Evolutionary conservation across 2,329 filamentous ascomycete species (phyloP), one percentile per base, ranked within the genome.

Genomic region (Helotiales sp.): DNA sequence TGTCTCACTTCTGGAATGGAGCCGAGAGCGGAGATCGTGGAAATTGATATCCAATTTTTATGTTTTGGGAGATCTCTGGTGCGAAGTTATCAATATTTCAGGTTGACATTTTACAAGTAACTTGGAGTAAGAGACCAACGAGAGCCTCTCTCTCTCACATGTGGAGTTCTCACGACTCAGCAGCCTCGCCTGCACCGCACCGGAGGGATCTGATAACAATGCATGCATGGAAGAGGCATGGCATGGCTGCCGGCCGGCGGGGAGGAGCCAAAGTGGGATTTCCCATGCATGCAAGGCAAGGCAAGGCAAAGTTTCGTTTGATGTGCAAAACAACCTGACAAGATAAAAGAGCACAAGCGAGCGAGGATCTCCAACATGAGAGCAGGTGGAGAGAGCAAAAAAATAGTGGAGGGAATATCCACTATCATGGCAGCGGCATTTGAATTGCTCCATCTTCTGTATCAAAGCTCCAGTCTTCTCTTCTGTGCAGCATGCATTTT

Each of bases 161-260:
- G 57, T 60, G 57, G 57, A 45, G 37, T 47, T 6, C 2, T 37
- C 37, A 60, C 57, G 37, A 45, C 30, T 60, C 57, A 47, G 26
- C 37, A 60, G 8, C 22, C 57, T 45, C 34, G 34, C 55, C 55
- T 32, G 24, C 24, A 47, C 34, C 22, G 24, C 24, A 47, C 34
- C 22, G 24, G 34, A 45, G 34, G 57, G 57, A 60, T 60, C 57
- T 45, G 57, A 60, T 60, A 60, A 45, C 54, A 37, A 11, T 57
- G 32, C 52, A 55, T 59, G 55, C 55, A 59, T 28, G 55, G 24
- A 13, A 15, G 57, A 60, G 30, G 54, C 32, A 57, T 40, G 54
- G 54, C 54, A 57, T 57, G 52, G 52, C 20, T 58, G 34, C 28
- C 17, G 28, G 52, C 52, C 24, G 30, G 45, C 24, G 45, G 45